phyloP scores from a whole-genome alignment of 164 flowering plant species.

The Sedum album region DNA sequence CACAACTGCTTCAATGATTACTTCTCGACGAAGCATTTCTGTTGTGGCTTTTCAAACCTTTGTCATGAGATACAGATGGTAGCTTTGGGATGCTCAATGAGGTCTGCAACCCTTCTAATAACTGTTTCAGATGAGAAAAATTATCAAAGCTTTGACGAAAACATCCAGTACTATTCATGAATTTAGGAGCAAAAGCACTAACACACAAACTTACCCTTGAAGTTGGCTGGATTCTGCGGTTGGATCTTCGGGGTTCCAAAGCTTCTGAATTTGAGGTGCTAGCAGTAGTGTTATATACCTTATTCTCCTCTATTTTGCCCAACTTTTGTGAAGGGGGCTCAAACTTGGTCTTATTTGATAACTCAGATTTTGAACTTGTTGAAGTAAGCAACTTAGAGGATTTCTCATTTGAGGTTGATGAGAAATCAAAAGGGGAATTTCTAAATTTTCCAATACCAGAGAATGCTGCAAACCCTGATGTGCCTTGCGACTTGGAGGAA shows the following conservation, averaged over 20 bases:
- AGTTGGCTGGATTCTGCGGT: constrained; percentile 95
- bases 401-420: constrained; percentile 5
- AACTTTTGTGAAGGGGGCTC: constrained; percentile 38
- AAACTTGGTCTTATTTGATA: constrained; percentile 37
- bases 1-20: background rate
- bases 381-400: constrained; percentile 26
- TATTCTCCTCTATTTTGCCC: constrained; percentile 44
- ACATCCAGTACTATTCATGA: background rate
- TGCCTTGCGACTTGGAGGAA: constrained; percentile 22
- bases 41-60: constrained; percentile 27
- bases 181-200: background rate
- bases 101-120: constrained; percentile 63
- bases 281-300: constrained; percentile 23
- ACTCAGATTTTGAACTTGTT: constrained; percentile 17
- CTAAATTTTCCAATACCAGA: background rate
- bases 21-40: constrained; percentile 15
- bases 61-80: constrained; percentile 48
- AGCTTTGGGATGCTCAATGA: constrained; percentile 49
- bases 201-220: constrained; percentile 53
- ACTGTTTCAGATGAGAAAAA: constrained; percentile 22
- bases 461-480: constrained; percentile 13
- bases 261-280: constrained; percentile 28
- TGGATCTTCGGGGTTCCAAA: constrained; percentile 78
- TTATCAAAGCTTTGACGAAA: background rate
- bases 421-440: background rate